Percentiles rank a stretch among this genome's conserved stretches.
These are phyloP conservation scores for Sarcomyxa edulis DNA, from an alignment of 768 basidiomycete species.

Conservation along the genomic window DNA sequence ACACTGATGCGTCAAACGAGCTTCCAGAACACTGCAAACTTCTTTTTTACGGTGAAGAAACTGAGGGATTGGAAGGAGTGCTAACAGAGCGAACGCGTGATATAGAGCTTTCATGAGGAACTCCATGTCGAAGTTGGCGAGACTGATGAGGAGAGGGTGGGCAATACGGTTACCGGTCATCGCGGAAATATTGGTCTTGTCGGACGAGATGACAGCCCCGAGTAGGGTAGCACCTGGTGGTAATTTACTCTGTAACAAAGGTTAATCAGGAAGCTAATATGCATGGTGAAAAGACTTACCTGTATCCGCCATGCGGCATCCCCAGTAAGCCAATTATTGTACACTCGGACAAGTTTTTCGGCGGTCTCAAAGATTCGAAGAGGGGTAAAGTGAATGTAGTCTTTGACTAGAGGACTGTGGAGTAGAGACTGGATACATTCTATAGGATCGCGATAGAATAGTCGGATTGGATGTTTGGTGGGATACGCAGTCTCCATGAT, in stretches of 20 bases:
- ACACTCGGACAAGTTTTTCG: slow-evolving; percentile 9
- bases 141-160: slow-evolving; percentile 22
- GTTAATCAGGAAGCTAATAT: background rate
- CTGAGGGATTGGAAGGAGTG: slow-evolving; percentile 24
- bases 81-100: slow-evolving; percentile 20
- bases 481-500: slow-evolving; percentile 6
- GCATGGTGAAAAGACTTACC: slow-evolving; percentile 11
- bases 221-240: slow-evolving; percentile 21
- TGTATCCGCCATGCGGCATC: slow-evolving; percentile 20
- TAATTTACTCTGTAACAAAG: slow-evolving; percentile 11
- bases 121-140: slow-evolving; percentile 25
- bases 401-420: slow-evolving; percentile 14
- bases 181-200: slow-evolving; percentile 26
- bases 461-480: slow-evolving; percentile 11
- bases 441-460: slow-evolving; percentile 20
- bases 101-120: slow-evolving; percentile 25
- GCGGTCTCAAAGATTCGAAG: slow-evolving; percentile 10
- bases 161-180: slow-evolving; percentile 23
- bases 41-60: slow-evolving; percentile 18
- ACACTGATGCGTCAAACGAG: slow-evolving; percentile 19
- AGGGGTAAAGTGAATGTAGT: slow-evolving; percentile 15
- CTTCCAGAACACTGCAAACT: slow-evolving; percentile 20
- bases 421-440: slow-evolving; percentile 20
- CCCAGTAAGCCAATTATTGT: slow-evolving; percentile 18
- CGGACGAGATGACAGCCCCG: slow-evolving; percentile 21